These are phyloP conservation scores for Mycena polygramma DNA, from an alignment of 768 basidiomycete genomes.

Conservation along the genomic window DNA sequence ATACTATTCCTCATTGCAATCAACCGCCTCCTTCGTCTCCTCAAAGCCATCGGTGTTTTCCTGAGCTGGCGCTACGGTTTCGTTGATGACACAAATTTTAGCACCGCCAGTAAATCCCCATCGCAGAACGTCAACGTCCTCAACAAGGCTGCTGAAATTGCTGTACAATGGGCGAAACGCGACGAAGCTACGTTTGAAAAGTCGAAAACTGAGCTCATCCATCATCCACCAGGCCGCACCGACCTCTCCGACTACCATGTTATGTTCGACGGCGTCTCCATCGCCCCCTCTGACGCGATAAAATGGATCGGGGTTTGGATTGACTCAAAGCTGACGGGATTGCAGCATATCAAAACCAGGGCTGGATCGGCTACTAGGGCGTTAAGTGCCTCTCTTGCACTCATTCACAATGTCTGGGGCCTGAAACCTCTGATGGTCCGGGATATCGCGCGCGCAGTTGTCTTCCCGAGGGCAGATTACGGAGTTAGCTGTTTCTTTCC, in stretches of 20 bases:
- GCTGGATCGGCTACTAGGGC: neutral
- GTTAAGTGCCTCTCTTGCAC: neutral
- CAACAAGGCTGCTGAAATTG: neutral
- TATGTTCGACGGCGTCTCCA: neutral
- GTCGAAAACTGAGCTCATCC: neutral
- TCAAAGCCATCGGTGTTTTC: too few species aligned
- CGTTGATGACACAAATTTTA: too few species aligned
- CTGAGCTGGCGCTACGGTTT: too few species aligned
- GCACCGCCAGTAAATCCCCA: too few species aligned
- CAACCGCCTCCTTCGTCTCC: too few species aligned
- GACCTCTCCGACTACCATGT: neutral
- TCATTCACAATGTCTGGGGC: neutral
- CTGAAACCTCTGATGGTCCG: neutral
- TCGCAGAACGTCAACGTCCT: neutral
- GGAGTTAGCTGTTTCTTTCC: neutral
- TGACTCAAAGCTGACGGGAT: neutral
- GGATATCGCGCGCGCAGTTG: neutral
- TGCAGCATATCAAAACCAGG: neutral
- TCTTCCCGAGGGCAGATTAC: neutral
- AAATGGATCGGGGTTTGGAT: neutral
- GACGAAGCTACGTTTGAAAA: neutral
- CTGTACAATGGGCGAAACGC: neutral
- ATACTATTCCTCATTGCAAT: too few species aligned
- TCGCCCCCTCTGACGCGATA: neutral
- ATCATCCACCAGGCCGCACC: neutral